Conservation (phyloP, 371 early-diverging fungal species). For the Apophysomyces elegans region DNA sequence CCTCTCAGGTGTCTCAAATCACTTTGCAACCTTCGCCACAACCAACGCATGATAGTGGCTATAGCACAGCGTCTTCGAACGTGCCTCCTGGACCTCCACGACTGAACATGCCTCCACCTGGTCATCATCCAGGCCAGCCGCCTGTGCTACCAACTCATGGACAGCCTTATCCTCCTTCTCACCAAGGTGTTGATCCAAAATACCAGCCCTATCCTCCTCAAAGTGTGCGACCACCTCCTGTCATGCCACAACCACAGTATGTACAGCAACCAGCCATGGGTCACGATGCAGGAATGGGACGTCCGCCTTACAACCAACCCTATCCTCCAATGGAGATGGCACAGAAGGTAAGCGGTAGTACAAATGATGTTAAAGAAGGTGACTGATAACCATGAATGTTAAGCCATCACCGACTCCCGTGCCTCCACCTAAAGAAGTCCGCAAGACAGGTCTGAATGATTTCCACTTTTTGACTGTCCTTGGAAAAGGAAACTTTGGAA, state of each 20-base stretch:
- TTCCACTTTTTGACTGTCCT: conserved; percentile 94
- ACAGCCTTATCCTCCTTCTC: conserved; percentile 23
- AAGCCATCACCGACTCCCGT: conserved; percentile 27
- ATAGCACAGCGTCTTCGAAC: conserved; percentile 18
- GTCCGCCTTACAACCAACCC: conserved; percentile 15
- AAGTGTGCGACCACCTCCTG: conserved; percentile 16
- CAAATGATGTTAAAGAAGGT: not conserved
- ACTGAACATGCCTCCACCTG: conserved; percentile 22
- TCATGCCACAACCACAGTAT: conserved; percentile 15
- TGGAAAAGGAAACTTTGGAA: conserved; percentile 98
- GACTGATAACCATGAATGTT: not conserved
- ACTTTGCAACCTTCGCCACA: conserved; percentile 19
- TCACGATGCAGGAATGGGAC: conserved; percentile 14
- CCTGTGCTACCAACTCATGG: conserved; percentile 26
- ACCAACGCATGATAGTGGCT: conserved; percentile 19
- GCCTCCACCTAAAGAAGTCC: conserved; percentile 5
- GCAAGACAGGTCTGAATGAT: conserved; percentile 67
- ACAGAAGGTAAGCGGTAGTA: conserved; percentile 15
- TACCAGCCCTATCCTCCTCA: conserved; percentile 29
- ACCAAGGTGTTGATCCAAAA: conserved; percentile 14
- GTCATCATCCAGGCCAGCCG: conserved; percentile 18
- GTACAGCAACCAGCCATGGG: conserved; percentile 10
- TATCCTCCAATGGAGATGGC: conserved; percentile 7
- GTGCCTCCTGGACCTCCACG: conserved; percentile 9
- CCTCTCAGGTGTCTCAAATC: conserved; percentile 21